Conservation (phyloP, 495 filamentous ascomycete species). For the Tuber aestivum region DNA sequence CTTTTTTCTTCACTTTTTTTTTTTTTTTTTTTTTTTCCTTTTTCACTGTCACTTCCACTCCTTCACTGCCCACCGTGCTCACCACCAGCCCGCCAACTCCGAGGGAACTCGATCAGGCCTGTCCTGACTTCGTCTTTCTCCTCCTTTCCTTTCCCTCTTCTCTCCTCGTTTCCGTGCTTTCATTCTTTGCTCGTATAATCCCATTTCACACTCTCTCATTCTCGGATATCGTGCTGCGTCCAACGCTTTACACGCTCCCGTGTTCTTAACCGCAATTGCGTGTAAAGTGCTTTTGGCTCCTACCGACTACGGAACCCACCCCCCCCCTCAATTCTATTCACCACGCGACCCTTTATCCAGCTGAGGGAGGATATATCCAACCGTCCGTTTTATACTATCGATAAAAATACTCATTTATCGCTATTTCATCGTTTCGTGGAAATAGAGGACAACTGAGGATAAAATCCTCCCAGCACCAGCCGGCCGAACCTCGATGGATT, state of each 20-base stretch:
- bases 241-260: constrained; percentile 35
- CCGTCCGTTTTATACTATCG: constrained; percentile 2
- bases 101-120: neutral
- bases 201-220: constrained; percentile 1
- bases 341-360: neutral
- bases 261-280: constrained; percentile 29
- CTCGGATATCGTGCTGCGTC: constrained; percentile 19
- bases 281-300: constrained; percentile 37
- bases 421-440: constrained; percentile 2
- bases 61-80: constrained; percentile 1
- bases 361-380: neutral
- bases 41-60: neutral
- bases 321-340: neutral
- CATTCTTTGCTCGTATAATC: neutral
- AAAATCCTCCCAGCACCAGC: neutral
- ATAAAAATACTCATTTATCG: constrained; percentile 6
- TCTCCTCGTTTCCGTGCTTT: neutral
- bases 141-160: neutral
- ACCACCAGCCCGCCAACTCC: neutral
- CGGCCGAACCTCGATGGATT: constrained; percentile 24
- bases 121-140: neutral
- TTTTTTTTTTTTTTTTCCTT: neutral
- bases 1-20: neutral
- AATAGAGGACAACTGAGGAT: neutral
- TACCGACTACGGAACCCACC: constrained; percentile 23